Percentiles rank a stretch among this genome's conserved stretches.
Evolutionary conservation across 352 stramenopile species (phyloP).

Genomic region (Globisporangium barbulae): DNA sequence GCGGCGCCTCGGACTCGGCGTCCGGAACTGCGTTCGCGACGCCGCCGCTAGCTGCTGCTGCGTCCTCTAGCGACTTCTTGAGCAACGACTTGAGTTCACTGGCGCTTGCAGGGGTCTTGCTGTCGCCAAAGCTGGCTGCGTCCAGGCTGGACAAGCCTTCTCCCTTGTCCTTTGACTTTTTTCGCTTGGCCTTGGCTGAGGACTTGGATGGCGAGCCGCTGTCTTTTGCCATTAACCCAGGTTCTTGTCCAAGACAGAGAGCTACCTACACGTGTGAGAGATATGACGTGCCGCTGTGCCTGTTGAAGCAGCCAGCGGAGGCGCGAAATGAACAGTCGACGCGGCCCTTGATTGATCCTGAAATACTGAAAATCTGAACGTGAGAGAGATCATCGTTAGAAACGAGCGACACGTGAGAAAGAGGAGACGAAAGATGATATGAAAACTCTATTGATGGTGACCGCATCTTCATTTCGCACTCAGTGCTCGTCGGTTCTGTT

Average conservation of each 20-base stretch:
- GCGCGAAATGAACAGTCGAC: neutral
- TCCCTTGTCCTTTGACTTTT: neutral
- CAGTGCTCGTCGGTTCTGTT: neutral
- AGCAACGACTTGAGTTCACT: constrained; percentile 22
- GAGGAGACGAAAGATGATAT: neutral
- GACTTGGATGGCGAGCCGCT: neutral
- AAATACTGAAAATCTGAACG: neutral
- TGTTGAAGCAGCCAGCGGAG: too few relatives aligned
- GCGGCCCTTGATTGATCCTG: neutral
- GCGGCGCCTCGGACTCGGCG: constrained; percentile 32
- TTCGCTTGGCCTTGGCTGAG: neutral
- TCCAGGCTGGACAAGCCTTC: neutral
- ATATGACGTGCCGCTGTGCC: neutral
- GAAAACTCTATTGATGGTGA: neutral
- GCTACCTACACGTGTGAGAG: neutral
- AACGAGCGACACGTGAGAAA: neutral
- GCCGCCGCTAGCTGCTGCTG: neutral
- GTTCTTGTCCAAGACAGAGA: neutral
- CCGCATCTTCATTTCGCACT: too few relatives aligned
- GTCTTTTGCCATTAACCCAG: constrained; percentile 4
- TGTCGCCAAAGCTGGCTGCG: neutral
- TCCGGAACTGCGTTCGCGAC: constrained; percentile 22
- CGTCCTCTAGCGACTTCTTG: constrained; percentile 9
- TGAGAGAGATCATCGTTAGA: neutral
- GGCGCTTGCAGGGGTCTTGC: neutral